These are phyloP conservation scores for Tolypocladium tundrense DNA, from an alignment of 2,329 filamentous ascomycete genomes.

Conservation along the genomic window DNA sequence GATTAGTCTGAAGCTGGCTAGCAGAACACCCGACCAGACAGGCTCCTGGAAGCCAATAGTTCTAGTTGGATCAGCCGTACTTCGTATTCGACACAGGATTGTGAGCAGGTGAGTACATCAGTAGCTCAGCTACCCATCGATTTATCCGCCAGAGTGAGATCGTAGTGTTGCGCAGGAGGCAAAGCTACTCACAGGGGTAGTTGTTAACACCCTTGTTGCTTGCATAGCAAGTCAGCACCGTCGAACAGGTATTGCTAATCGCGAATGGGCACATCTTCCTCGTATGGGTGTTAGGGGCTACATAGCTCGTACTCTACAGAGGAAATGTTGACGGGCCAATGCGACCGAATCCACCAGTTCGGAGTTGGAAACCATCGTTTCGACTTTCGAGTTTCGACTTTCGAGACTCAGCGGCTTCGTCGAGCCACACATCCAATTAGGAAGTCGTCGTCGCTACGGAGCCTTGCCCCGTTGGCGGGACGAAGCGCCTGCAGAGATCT, in stretches of 20 bases:
- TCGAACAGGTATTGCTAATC: not conserved
- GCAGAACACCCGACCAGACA: not conserved
- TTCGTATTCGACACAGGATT: not conserved
- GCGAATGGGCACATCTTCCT: not conserved
- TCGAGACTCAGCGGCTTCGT: not conserved
- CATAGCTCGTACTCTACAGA: not conserved
- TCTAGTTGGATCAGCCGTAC: not conserved
- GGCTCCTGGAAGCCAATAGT: not conserved
- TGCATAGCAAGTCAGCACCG: not conserved
- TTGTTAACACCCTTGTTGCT: not conserved
- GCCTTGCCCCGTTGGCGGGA: not conserved
- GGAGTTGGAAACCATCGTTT: not conserved
- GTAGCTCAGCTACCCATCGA: not conserved
- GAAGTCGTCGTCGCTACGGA: not conserved
- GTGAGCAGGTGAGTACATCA: not conserved
- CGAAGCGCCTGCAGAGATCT: not conserved
- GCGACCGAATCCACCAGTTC: not conserved
- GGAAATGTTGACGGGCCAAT: no score
- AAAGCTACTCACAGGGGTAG: not conserved
- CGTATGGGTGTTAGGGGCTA: not conserved
- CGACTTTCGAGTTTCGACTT: not conserved
- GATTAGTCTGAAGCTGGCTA: not conserved
- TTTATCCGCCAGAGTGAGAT: not conserved
- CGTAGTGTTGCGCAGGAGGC: no score
- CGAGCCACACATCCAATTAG: not conserved